Conservation (phyloP, 768 basidiomycete genomes). For the Rhodotorula sphaerocarpa region DNA sequence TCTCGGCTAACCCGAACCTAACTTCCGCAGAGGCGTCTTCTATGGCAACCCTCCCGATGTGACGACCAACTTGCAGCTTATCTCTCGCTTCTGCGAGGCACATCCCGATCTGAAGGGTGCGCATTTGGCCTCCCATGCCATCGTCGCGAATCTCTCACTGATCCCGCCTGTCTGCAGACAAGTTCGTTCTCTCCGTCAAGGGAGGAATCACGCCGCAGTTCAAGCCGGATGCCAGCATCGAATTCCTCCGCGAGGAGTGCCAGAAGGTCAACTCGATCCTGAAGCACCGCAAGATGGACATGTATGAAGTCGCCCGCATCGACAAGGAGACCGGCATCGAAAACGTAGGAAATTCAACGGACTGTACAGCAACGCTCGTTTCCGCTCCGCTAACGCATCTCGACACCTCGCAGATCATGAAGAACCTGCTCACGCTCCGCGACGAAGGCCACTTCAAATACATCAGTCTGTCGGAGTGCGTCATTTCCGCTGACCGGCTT, state of each 20-base stretch:
- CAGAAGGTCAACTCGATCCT: constrained; percentile 43
- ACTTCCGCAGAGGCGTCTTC: constrained; percentile 50
- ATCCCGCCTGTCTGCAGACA: constrained; percentile 38
- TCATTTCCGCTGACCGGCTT: constrained; percentile 7
- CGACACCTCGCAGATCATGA: constrained; percentile 35
- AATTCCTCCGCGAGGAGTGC: constrained; percentile 52
- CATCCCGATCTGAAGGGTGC: constrained; percentile 43
- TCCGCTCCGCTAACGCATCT: neutral
- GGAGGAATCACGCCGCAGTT: constrained; percentile 40
- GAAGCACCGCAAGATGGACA: constrained; percentile 48
- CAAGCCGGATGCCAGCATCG: constrained; percentile 35
- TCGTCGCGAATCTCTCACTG: neutral
- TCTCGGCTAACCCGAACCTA: neutral
- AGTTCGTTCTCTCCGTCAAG: constrained; percentile 51
- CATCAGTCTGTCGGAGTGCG: constrained; percentile 54
- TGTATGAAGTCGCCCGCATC: constrained; percentile 54
- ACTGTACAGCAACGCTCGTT: neutral
- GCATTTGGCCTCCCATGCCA: neutral
- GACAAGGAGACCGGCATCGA: constrained; percentile 20
- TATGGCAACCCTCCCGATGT: constrained; percentile 49
- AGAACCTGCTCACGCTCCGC: constrained; percentile 48
- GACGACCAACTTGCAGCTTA: constrained; percentile 50
- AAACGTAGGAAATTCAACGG: neutral
- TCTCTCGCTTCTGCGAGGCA: constrained; percentile 51
- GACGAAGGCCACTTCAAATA: constrained; percentile 57